Base-by-base conservation (phyloP, 2,329 filamentous ascomycete genomes). In the Exophiala sp. region DNA sequence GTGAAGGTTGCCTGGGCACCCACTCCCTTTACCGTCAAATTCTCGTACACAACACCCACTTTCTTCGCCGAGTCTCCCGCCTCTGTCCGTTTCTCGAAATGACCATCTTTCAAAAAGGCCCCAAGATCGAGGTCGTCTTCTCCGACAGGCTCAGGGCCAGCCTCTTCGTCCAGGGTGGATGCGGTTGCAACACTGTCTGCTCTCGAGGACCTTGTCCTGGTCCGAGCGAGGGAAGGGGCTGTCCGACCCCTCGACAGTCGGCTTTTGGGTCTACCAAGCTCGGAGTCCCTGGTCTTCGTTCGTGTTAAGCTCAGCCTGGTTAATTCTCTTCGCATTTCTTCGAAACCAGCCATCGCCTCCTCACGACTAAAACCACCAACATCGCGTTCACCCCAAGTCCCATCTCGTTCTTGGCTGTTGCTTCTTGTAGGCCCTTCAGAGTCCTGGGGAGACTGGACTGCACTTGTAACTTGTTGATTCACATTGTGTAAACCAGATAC, bases 41-140 rank as follows among this genome's bases (percentile, higher is more conserved):
- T 79, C 69, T 86, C 88, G 75, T 86, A 92, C 1, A 90, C 74
- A 1, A 92, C 86, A 2, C 89, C 88, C 9, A 92, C 82, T 63
- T 85, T 88, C 73, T 92, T 94, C 9, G 85, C 80, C 0, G 88
- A 86, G 34, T 78, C 75, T 5, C 83, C 85, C 3, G 71, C 66
- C 29, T 84, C 79, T 2, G 81, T 82, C 10, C 86, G 79, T 66
- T 87, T 89, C 70, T 91, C 88, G 55, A 91, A 85, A 63, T 88
- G 85, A 1, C 88, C 88, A 55, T 88, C 83, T 43, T 82, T 80
- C 71, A 91, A 81, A 65, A 91, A 91, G 10, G 83, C 74, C 33
- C 79, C 80, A 1, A 91, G 76, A 56, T 87, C 80, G 59, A 91
- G 90, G 2, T 81, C 83, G 21, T 65, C 65, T 29, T 59, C 55